Base-by-base conservation (phyloP, 23 red algal genomes). In the Gracilariopsis chorda region DNA sequence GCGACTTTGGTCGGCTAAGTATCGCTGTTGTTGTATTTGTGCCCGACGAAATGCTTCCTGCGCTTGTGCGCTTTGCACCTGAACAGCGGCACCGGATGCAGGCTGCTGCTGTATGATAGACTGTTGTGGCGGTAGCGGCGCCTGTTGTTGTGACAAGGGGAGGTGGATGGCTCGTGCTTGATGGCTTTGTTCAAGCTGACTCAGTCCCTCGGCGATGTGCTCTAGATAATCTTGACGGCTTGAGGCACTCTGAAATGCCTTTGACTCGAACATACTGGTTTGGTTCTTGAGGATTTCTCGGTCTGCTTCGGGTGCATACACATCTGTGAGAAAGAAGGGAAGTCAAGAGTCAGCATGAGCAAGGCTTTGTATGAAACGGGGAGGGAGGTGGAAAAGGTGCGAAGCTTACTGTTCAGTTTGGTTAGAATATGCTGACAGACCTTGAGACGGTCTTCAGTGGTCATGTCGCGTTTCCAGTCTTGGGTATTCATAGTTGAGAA, bases 351-450 rank as follows among this genome's bases (percentile, higher is more conserved):
- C 23, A 52, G 24, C 24, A 51, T 14, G 39, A 25, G 36, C 8
- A 47, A 76, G 40, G 30, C 7, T 13, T 24, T 1, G 3, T 76
- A n/a, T 37, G 11, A 3, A 33, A 20, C 24, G 19, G 36, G 3
- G 40, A 72, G 21, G 36, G 36, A 30, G 83, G 21, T 16, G 30
- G 48, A 39, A 88, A n/a, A n/a, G n/a, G n/a, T n/a, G n/a, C n/a
- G n/a, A n/a, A n/a, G n/a, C 51, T 17, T 78, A 63, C 63, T 34
- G 10, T 33, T 60, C 23, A 93, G 90, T 80, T 93, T 93, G 65
- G 36, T 35, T 67, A 93, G 82, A 30, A 93, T 83, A 51, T 93
- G 90, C 46, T 77, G 78, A 35, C 90, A 93, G 28, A 93, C 40
- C 80, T 79, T 84, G 48, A 83, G 27, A 33, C 90, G 90, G 79